Evolutionary conservation across 345 rosid species (phyloP).

Genomic region (Citrus australasica): DNA sequence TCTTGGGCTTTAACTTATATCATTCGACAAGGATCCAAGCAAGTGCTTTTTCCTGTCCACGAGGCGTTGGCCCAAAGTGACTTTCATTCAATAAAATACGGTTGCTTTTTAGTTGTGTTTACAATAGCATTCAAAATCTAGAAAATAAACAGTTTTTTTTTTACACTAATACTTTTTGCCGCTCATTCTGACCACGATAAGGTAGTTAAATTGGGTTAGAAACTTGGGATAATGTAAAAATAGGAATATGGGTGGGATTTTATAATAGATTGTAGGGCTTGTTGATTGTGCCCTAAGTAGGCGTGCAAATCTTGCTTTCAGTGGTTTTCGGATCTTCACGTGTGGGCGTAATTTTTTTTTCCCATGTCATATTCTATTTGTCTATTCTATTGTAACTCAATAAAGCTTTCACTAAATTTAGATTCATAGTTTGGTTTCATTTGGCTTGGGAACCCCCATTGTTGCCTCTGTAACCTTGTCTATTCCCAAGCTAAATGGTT

Average conservation of each 20-base stretch:
- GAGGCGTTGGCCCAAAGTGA: background rate
- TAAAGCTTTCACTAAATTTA: background rate
- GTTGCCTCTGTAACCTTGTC: no score
- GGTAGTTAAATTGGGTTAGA: no score
- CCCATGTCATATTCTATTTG: background rate
- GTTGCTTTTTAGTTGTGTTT: background rate
- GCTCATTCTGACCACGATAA: no score
- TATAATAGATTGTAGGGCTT: background rate
- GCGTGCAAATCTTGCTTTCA: constrained; percentile 1
- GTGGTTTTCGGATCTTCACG: background rate
- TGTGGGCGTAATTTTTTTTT: background rate
- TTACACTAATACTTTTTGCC: background rate
- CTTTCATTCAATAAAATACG: background rate
- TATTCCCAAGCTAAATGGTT: background rate
- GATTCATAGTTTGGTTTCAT: background rate
- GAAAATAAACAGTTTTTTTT: background rate
- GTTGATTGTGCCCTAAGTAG: background rate
- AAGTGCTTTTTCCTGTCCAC: background rate
- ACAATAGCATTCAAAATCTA: background rate
- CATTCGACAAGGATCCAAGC: no score
- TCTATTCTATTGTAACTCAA: background rate
- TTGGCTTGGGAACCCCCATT: background rate
- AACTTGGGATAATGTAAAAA: background rate
- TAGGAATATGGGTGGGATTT: background rate
- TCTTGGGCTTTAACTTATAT: background rate